Conservation (phyloP, 78 protist species). For the Dictyostelium capitatum region DNA sequence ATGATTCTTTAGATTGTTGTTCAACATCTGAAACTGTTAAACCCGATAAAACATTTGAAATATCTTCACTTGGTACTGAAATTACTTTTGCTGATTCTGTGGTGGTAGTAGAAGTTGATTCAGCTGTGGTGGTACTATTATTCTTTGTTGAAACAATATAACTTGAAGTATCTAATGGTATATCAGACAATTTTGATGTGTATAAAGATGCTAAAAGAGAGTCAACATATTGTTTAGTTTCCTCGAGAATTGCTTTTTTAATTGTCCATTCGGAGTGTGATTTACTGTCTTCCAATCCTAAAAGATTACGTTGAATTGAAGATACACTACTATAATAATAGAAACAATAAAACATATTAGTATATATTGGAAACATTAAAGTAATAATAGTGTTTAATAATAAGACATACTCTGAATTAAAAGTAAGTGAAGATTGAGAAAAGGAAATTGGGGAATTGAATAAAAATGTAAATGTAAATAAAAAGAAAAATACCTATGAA, state of each 20-base stretch:
- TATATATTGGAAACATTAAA: neutral
- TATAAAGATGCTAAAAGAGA: neutral
- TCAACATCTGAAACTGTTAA: neutral
- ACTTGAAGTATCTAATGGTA: neutral
- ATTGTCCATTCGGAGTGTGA: neutral
- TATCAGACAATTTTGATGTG: neutral
- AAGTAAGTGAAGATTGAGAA: neutral
- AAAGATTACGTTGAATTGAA: slow-evolving; percentile 22
- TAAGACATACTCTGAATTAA: slow-evolving; percentile 45
- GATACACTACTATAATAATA: slow-evolving; percentile 9
- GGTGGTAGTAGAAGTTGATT: neutral
- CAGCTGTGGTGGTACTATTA: neutral
- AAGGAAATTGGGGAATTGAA: slow-evolving; percentile 6
- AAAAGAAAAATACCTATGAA: slow-evolving; percentile 24
- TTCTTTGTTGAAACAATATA: neutral
- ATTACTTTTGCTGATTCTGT: neutral
- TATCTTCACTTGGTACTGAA: neutral
- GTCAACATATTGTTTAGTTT: slow-evolving; percentile 12
- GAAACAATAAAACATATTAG: neutral
- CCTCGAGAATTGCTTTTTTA: slow-evolving; percentile 2
- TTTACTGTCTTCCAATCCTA: neutral
- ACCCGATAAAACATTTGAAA: neutral
- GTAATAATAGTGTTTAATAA: neutral
- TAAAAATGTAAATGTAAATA: slow-evolving; percentile 52
- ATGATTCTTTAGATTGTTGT: neutral